Conservation (phyloP, 2,329 filamentous ascomycete genomes). For the Tricladium varicosporioides region DNA sequence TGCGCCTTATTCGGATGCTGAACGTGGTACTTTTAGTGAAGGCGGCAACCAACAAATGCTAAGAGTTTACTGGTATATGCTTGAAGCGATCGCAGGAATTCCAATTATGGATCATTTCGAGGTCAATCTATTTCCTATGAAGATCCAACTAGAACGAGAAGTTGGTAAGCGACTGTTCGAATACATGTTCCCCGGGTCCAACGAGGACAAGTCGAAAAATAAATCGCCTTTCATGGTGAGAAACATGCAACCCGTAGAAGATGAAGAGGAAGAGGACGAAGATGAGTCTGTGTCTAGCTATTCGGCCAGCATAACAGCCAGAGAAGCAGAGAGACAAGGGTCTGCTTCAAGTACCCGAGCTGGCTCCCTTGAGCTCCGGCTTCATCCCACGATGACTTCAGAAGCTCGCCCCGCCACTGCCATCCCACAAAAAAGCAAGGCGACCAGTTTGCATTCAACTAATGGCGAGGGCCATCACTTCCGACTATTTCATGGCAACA, state of each 20-base stretch:
- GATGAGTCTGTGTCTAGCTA: conserved; percentile 34
- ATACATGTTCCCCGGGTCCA: conserved; percentile 91
- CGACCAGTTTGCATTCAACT: conserved; percentile 27
- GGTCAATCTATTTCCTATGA: conserved; percentile 88
- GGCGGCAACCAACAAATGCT: conserved; percentile 78
- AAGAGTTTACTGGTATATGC: conserved; percentile 94
- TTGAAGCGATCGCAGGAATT: conserved; percentile 96
- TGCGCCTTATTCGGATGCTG: conserved; percentile 76
- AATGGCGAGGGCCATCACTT: conserved; percentile 37
- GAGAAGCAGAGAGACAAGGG: conserved; percentile 44
- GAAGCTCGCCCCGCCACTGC: conserved; percentile 36
- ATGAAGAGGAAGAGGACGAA: conserved; percentile 33
- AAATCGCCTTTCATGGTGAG: conserved; percentile 62
- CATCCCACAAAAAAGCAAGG: conserved; percentile 22
- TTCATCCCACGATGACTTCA: conserved; percentile 77
- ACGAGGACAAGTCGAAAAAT: conserved; percentile 41
- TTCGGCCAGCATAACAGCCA: conserved; percentile 17
- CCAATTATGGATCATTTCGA: conserved; percentile 97
- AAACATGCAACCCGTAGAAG: conserved; percentile 43
- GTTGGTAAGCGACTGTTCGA: conserved; percentile 92
- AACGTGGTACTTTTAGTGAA: conserved; percentile 50
- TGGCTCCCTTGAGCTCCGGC: conserved; percentile 75
- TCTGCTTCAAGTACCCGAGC: conserved; percentile 59
- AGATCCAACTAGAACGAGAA: conserved; percentile 89
- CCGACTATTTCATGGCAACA: conserved; percentile 41